Evolutionary conservation across 768 basidiomycete species (phyloP).

Genomic region (Leccinellum luteum): DNA sequence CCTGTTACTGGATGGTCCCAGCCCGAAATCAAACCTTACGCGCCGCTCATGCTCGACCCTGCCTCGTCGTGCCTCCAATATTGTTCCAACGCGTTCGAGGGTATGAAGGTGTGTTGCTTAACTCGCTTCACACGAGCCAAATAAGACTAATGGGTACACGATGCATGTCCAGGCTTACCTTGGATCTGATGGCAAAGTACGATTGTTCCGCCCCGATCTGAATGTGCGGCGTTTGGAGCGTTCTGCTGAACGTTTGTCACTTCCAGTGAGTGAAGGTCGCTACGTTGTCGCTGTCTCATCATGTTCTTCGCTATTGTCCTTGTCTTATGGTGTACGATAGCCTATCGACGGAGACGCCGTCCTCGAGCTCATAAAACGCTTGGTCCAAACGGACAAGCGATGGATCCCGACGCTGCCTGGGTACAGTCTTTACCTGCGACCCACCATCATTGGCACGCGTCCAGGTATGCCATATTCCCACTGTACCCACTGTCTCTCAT

Average conservation of each 20-base stretch:
- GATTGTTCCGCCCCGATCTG: conserved; percentile 78
- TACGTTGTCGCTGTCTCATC: not conserved
- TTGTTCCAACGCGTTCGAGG: conserved; percentile 57
- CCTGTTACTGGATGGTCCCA: conserved; percentile 64
- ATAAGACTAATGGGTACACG: not conserved
- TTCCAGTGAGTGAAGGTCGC: conserved; percentile 50
- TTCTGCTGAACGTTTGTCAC: conserved; percentile 67
- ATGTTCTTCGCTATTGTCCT: not conserved
- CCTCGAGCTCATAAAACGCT: conserved; percentile 55
- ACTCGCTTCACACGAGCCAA: not conserved
- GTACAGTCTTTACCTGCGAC: conserved; percentile 84
- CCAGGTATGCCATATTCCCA: conserved; percentile 26
- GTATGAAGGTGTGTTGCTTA: conserved; percentile 52
- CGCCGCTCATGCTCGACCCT: conserved; percentile 57
- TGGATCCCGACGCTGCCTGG: conserved; percentile 81
- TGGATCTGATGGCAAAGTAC: conserved; percentile 66
- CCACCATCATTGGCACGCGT: conserved; percentile 60
- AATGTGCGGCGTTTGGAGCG: conserved; percentile 82
- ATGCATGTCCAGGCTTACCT: conserved; percentile 52
- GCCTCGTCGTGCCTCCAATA: conserved; percentile 58
- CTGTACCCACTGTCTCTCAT: not conserved
- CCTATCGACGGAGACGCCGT: conserved; percentile 47
- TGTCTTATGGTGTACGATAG: conserved; percentile 11
- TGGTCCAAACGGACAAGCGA: conserved; percentile 67
- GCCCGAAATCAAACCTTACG: conserved; percentile 73